Conservation (phyloP, 2,329 filamentous ascomycete species). For the Stachybotrys chlorohalonatus region DNA sequence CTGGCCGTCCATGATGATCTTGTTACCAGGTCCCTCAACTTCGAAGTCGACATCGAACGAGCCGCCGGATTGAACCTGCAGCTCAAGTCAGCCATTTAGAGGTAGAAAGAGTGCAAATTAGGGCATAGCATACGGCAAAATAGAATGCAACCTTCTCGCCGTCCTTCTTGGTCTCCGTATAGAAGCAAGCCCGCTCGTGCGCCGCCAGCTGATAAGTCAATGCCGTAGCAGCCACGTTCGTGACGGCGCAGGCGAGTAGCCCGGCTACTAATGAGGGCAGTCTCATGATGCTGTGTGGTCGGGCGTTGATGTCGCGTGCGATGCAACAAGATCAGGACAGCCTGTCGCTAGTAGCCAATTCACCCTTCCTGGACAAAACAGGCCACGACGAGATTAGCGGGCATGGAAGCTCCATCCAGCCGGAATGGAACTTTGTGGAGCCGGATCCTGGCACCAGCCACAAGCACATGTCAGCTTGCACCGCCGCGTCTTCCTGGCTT, state of each 20-base stretch:
- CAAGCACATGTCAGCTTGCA: not conserved
- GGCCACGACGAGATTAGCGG: slow-evolving; percentile 11
- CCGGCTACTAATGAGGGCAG: slow-evolving; percentile 51
- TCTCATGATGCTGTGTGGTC: slow-evolving; percentile 47
- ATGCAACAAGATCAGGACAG: slow-evolving; percentile 15
- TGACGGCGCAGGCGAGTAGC: slow-evolving; percentile 62
- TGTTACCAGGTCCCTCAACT: slow-evolving; percentile 73
- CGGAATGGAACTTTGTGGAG: slow-evolving; percentile 15
- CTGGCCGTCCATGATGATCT: slow-evolving; percentile 71
- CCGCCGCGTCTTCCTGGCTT: not conserved
- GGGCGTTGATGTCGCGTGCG: slow-evolving; percentile 17
- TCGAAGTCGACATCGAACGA: slow-evolving; percentile 95
- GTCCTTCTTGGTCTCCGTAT: slow-evolving; percentile 64
- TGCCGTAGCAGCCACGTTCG: slow-evolving; percentile 73
- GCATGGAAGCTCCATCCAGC: slow-evolving; percentile 10
- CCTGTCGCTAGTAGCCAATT: slow-evolving; percentile 13
- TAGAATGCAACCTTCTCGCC: slow-evolving; percentile 94
- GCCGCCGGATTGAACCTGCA: slow-evolving; percentile 91
- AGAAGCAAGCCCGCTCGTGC: slow-evolving; percentile 96
- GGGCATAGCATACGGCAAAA: slow-evolving; percentile 68
- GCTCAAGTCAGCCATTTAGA: slow-evolving; percentile 1
- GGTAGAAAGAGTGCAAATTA: not conserved
- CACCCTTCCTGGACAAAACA: slow-evolving; percentile 6
- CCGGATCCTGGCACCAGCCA: slow-evolving; percentile 11
- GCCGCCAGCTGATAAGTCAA: slow-evolving; percentile 87